Percentiles rank a stretch among this genome's conserved stretches.
Evolutionary conservation across 495 filamentous ascomycete species (phyloP).

Genomic region (Lophiotrema nucula): DNA sequence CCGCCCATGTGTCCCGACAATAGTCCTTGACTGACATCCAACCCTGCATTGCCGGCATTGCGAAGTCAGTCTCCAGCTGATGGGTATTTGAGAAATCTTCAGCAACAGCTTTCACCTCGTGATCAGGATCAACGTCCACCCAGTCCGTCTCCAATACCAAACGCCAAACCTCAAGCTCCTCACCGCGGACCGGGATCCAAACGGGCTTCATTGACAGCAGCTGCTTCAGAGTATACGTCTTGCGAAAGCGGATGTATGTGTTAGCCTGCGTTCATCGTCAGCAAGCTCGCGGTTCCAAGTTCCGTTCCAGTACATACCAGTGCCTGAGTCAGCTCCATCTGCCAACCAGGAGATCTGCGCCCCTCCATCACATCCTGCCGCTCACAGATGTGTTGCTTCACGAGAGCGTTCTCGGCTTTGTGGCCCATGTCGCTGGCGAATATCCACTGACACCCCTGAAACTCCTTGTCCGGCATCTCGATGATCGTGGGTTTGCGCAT

Average conservation of each 20-base stretch:
- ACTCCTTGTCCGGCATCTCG: not conserved
- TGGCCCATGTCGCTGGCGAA: conserved; percentile 6
- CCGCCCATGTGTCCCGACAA: not conserved
- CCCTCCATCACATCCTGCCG: not conserved
- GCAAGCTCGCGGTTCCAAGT: no score
- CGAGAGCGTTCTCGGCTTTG: not conserved
- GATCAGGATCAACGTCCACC: not conserved
- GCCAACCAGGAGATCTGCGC: no score
- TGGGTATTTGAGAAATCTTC: not conserved
- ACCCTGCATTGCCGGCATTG: not conserved
- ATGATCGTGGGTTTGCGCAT: not conserved
- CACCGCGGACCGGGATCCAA: not conserved
- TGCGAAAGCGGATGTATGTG: not conserved
- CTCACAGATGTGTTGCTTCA: not conserved
- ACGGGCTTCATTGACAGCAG: conserved; percentile 7
- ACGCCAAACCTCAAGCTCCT: conserved; percentile 6
- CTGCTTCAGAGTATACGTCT: not conserved
- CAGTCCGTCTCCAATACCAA: conserved; percentile 7
- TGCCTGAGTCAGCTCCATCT: no score
- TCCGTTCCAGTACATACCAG: no score
- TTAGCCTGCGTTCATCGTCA: not conserved
- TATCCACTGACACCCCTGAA: conserved; percentile 1
- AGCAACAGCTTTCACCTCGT: no score
- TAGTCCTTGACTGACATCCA: conserved; percentile 2
- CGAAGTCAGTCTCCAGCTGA: conserved; percentile 5